Evolutionary conservation across 2,329 filamentous ascomycete species (phyloP).

Genomic region (Fragosphaeria purpurea): DNA sequence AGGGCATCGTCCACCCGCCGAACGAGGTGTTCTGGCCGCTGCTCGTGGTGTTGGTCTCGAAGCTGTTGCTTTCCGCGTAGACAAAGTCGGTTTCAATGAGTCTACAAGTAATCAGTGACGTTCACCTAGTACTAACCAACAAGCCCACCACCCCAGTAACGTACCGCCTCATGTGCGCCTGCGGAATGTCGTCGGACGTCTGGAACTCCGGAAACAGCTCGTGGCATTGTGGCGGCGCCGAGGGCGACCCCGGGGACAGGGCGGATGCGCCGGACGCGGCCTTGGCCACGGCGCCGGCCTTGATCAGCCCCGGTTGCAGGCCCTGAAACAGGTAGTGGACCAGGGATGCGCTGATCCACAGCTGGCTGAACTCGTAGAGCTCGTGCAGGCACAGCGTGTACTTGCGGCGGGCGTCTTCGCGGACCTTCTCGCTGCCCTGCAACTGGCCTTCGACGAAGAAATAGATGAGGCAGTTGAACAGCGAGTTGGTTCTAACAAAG

Average conservation of each 20-base stretch:
- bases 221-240: neutral
- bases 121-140: no score
- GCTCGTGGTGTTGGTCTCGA: neutral
- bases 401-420: slow-evolving; percentile 10
- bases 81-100: slow-evolving; percentile 1
- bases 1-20: slow-evolving; percentile 1
- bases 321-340: slow-evolving; percentile 10
- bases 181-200: slow-evolving; percentile 1
- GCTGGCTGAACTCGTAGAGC: slow-evolving; percentile 12
- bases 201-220: slow-evolving; percentile 3
- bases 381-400: slow-evolving; percentile 10
- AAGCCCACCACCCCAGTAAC: no score
- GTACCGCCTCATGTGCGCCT: slow-evolving; percentile 1
- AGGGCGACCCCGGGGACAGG: no score
- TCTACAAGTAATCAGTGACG: neutral
- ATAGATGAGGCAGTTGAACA: slow-evolving; percentile 11
- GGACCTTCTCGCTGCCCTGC: neutral
- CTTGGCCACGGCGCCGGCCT: no score
- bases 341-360: slow-evolving; percentile 10
- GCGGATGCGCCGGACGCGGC: no score
- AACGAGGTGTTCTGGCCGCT: neutral
- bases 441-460: slow-evolving; percentile 10
- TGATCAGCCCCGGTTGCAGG: slow-evolving; percentile 6
- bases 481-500: slow-evolving; percentile 6
- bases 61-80: neutral